A percentile compares a stretch with the other conserved stretches of the same genome.
Conservation (phyloP, 2,329 filamentous ascomycete genomes). For the Talaromyces sp. region DNA sequence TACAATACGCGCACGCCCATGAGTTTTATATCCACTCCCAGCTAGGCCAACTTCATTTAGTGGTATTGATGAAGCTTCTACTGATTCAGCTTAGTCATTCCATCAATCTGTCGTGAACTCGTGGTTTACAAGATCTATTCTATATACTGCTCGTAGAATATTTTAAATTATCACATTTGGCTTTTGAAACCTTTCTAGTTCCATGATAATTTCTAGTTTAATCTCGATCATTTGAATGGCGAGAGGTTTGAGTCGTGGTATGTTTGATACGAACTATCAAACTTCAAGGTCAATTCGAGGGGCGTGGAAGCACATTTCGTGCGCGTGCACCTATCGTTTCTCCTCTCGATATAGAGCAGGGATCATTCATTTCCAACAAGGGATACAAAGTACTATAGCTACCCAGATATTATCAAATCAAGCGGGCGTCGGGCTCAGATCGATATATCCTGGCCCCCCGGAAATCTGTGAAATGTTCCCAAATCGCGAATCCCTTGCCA, state of each 20-base stretch:
- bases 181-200: background rate
- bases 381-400: background rate
- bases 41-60: background rate
- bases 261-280: background rate
- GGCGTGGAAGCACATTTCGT: background rate
- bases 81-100: background rate
- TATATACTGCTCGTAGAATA: background rate
- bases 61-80: background rate
- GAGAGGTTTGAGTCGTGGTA: background rate
- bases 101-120: background rate
- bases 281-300: background rate
- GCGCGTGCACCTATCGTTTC: background rate
- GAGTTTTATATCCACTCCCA: background rate
- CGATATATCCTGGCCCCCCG: background rate
- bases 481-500: background rate
- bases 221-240: background rate
- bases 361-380: background rate
- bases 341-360: background rate
- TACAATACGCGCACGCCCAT: background rate
- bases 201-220: background rate
- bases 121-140: background rate
- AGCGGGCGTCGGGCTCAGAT: no score
- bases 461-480: background rate
- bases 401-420: background rate
- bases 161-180: background rate